Conservation (phyloP, 2,329 filamentous ascomycete genomes). For the Ceratocystis diversiconidia region DNA sequence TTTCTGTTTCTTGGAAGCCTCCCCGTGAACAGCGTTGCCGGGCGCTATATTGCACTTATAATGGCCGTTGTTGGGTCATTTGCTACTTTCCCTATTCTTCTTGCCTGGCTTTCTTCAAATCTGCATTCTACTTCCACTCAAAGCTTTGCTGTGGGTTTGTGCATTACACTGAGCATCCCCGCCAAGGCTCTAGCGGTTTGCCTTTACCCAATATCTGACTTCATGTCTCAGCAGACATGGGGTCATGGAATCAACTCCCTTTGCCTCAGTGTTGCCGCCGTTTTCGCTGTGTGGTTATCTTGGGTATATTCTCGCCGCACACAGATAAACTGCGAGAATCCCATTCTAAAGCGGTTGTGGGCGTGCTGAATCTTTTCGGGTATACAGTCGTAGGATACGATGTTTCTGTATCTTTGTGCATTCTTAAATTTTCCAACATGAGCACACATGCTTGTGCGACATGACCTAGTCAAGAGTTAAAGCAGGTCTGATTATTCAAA, state of each 20-base stretch:
- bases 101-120: conserved; percentile 59
- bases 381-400: background rate
- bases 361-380: background rate
- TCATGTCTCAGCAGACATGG: conserved; percentile 4
- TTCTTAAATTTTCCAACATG: background rate
- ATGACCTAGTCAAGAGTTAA: background rate
- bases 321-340: background rate
- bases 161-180: conserved; percentile 51
- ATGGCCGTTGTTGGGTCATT: conserved; percentile 53
- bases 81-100: conserved; percentile 52
- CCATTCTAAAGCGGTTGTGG: background rate
- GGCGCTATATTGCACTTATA: conserved; percentile 43
- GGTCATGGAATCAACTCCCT: conserved; percentile 47
- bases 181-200: conserved; percentile 50
- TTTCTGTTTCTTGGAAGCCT: conserved; percentile 25
- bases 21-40: background rate
- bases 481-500: background rate
- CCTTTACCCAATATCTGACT: conserved; percentile 42
- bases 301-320: background rate
- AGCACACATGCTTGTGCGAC: too few relatives aligned
- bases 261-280: conserved; percentile 40
- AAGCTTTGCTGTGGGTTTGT: conserved; percentile 56
- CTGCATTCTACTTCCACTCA: conserved; percentile 49
- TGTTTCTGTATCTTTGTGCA: background rate
- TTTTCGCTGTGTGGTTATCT: background rate